phyloP scores from a whole-genome alignment of 805 yeast species.

The Candida xiaguanensis region DNA sequence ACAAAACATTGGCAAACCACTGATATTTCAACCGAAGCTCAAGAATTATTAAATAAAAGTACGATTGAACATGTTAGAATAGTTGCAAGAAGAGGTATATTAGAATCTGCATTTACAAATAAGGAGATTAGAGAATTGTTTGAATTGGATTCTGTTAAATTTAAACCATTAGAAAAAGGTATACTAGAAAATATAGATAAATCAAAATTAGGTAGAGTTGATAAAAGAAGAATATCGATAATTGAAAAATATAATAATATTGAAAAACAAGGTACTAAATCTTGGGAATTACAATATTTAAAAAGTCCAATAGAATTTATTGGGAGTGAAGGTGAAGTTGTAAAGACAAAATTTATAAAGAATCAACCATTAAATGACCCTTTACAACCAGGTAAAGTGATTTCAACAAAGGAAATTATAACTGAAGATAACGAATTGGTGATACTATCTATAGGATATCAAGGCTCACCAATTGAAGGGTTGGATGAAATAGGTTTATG shows the following conservation, averaged over 20 bases:
- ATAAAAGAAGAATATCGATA: conserved; percentile 63
- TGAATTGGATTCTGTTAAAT: conserved; percentile 46
- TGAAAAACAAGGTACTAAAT: not conserved
- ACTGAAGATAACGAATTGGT: conserved; percentile 56
- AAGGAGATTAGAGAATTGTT: conserved; percentile 87
- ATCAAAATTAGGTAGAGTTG: conserved; percentile 43
- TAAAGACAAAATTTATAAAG: conserved; percentile 45
- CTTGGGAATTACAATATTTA: conserved; percentile 70
- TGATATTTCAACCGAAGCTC: conserved; percentile 67
- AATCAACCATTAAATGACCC: conserved; percentile 44
- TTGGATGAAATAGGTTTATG: conserved; percentile 38
- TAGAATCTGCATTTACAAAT: conserved; percentile 86
- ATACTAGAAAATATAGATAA: conserved; percentile 21
- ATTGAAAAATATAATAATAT: conserved; percentile 45
- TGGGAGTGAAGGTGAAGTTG: conserved; percentile 36
- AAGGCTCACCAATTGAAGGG: conserved; percentile 61
- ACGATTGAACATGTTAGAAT: conserved; percentile 63
- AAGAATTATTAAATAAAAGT: conserved; percentile 47
- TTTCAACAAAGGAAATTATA: conserved; percentile 31
- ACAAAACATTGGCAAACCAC: conserved; percentile 58
- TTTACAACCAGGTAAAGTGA: conserved; percentile 28
- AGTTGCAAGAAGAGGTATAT: conserved; percentile 81
- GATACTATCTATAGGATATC: conserved; percentile 80
- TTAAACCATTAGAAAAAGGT: conserved; percentile 34
- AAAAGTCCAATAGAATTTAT: conserved; percentile 59